A percentile compares a stretch with the other conserved stretches of the same genome.
phyloP scores from a whole-genome alignment of 2,329 filamentous ascomycete genomes.

The Bimuria novae-zelandiae region DNA sequence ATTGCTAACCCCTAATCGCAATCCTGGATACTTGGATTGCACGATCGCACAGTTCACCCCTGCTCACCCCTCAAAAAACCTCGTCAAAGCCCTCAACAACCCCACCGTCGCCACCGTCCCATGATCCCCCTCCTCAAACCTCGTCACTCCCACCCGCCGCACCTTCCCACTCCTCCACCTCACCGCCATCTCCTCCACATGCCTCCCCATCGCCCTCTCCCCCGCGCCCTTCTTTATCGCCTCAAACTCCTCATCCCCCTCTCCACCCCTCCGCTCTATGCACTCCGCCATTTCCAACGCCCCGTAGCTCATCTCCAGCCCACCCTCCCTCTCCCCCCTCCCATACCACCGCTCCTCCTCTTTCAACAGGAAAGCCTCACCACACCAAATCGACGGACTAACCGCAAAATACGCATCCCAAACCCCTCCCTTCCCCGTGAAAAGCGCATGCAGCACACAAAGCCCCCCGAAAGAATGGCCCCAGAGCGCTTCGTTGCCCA shows the following conservation, averaged over 20 bases:
- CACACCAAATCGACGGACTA: conserved; percentile 5
- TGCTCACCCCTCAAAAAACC: not conserved
- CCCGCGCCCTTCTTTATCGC: not conserved
- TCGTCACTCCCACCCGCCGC: not conserved
- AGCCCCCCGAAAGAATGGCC: conserved; percentile 3
- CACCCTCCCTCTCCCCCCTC: not conserved
- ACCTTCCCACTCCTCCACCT: not conserved
- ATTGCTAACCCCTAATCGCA: too few species aligned
- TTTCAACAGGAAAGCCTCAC: not conserved
- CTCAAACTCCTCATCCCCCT: not conserved
- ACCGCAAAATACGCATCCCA: not conserved
- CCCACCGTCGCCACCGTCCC: conserved; percentile 1
- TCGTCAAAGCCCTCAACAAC: not conserved
- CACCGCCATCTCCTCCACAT: not conserved
- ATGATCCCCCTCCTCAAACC: not conserved
- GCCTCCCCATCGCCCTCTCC: not conserved
- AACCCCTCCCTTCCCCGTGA: not conserved
- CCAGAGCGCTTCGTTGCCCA: not conserved
- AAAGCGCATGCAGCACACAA: not conserved
- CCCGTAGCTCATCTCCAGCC: not conserved
- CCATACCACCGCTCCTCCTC: not conserved
- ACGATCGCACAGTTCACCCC: not conserved
- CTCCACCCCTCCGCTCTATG: not conserved
- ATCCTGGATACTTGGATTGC: too few species aligned
- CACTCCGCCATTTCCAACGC: not conserved